Evolutionary conservation across 768 basidiomycete species (phyloP), one percentile per base, ranked within the genome.

Genomic region (Calocybe gangraenosa): DNA sequence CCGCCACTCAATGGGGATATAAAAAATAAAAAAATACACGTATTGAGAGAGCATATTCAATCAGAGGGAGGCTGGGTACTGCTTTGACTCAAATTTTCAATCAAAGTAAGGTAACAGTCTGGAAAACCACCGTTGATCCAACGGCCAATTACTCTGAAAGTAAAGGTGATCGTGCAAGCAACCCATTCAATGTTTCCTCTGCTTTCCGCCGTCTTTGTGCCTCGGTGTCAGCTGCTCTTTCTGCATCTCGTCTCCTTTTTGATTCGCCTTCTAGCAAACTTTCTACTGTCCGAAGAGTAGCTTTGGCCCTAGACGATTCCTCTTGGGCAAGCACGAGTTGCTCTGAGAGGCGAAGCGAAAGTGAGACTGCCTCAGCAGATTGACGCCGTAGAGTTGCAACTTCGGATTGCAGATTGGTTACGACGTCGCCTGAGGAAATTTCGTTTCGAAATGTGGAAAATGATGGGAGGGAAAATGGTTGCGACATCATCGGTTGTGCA

Each of bases 361-460:
- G 71, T 4, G 78, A 78, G 45, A 82, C 74, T 5, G 84, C 82
- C 50, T 87, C 82, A 17, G 82, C 73, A 14, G 84, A 77, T 58
- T 86, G 82, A 44, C 78, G 74, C 37, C 82, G 77, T 44, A 89
- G 66, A 31, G 61, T 73, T 7, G 71, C 74, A 58, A 87, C 73
- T 63, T 90, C 85, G 54, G 75, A 72, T 56, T 80, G 75, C 65
- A 87, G 71, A 35, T 74, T 77, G 44, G 86, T 82, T 43, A 87
- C 63, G 3, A 73, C 61, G 39, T 68, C 67, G 44, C 76, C 69
- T 14, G 65, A 50, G 18, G 21, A 35, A 5, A 28, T 28, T 14
- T 19, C 34, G 21, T 53, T 54, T 47, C 66, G 63, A 35, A 60
- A 67, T 37, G 74, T 47, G 18, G 66, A 60, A 9, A 72, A 71